phyloP scores from a whole-genome alignment of 345 rosid species.

The Citrus reticulata region DNA sequence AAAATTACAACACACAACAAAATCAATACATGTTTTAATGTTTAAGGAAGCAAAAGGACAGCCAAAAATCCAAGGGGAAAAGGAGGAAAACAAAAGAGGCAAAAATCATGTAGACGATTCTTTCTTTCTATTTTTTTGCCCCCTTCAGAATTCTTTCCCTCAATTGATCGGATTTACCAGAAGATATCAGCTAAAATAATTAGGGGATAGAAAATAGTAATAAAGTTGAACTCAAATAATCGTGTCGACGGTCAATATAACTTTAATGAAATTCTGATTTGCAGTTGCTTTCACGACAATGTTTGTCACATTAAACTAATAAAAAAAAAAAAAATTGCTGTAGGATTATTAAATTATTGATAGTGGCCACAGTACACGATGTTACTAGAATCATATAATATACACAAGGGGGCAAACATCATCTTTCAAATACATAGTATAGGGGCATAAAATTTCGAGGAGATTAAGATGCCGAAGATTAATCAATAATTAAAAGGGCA shows the following conservation, averaged over 20 bases:
- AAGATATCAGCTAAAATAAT: neutral
- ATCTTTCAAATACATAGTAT: neutral
- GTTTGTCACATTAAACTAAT: neutral
- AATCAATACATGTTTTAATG: neutral
- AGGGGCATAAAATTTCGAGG: conserved; percentile 27
- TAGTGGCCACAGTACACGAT: conserved; percentile 15
- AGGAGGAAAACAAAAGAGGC: neutral
- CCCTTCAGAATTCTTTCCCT: neutral
- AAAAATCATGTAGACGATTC: neutral
- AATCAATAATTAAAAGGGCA: conserved; percentile 4
- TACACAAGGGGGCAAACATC: conserved; percentile 21
- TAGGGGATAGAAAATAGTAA: neutral
- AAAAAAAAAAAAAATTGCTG: no score
- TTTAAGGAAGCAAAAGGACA: conserved; percentile 9
- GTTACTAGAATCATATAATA: conserved; percentile 6
- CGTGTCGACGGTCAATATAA: neutral
- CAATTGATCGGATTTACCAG: neutral
- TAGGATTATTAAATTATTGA: neutral
- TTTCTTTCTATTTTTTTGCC: no score
- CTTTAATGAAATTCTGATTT: neutral
- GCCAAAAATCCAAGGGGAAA: neutral
- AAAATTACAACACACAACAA: neutral
- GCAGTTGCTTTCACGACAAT: conserved; percentile 2
- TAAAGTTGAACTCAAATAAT: neutral
- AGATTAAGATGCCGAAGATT: conserved; percentile 42